phyloP scores from a whole-genome alignment of 1,139 yeast species.

The Candida neerlandica region DNA sequence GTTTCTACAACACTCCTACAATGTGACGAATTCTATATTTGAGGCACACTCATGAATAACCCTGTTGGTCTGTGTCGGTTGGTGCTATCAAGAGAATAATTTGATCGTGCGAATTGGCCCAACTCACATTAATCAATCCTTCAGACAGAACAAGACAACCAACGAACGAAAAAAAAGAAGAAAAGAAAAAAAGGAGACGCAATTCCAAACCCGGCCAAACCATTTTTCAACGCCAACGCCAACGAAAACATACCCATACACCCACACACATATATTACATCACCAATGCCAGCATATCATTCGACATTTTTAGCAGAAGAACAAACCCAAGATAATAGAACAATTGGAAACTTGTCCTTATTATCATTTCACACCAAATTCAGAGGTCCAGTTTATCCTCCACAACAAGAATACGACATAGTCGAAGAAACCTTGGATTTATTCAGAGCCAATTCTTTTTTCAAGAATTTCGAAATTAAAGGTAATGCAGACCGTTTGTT shows the following conservation, averaged over 20 bases:
- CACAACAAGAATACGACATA: constrained; percentile 82
- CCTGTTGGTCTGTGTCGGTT: no score
- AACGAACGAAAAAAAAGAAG: background rate
- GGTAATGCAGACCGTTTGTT: constrained; percentile 94
- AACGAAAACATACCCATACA: background rate
- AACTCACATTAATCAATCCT: background rate
- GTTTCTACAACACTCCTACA: background rate
- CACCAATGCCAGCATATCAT: constrained; percentile 73
- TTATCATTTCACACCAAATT: constrained; percentile 81
- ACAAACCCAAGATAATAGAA: constrained; percentile 32
- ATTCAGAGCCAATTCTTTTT: constrained; percentile 93
- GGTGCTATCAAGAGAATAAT: background rate
- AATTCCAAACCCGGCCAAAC: constrained; percentile 1
- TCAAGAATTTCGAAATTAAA: constrained; percentile 94
- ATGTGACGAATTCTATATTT: no score
- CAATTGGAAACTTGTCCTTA: constrained; percentile 71
- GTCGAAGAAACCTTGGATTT: constrained; percentile 88
- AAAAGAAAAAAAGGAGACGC: background rate
- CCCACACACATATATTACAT: background rate
- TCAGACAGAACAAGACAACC: background rate
- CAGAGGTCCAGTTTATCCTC: constrained; percentile 91
- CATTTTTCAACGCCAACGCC: background rate
- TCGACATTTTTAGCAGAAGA: constrained; percentile 84
- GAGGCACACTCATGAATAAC: no score
- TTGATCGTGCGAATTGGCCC: background rate